A percentile compares a stretch with the other conserved stretches of the same genome.
Evolutionary conservation across 768 basidiomycete genomes (phyloP).

Genomic region (Lentinula boryana): DNA sequence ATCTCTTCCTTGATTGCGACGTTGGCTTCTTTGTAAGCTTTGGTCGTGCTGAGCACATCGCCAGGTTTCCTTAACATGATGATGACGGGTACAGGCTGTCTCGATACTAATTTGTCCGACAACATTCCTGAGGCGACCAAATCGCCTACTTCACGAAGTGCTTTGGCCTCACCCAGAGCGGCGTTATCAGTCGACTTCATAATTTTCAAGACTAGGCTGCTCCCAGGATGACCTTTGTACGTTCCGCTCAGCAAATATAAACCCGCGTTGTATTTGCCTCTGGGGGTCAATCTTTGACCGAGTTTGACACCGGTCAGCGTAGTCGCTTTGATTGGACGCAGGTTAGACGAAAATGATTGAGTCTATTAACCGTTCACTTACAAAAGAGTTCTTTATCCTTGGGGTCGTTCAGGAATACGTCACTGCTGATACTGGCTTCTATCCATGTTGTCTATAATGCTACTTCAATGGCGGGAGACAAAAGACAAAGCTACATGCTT

Average conservation of each 20-base stretch:
- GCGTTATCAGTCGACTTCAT: neutral
- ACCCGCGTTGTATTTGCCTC: neutral
- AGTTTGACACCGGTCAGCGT: neutral
- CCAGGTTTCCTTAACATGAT: neutral
- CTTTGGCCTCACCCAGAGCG: neutral
- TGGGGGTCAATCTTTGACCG: neutral
- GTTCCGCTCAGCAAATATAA: neutral
- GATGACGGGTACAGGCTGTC: neutral
- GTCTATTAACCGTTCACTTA: neutral
- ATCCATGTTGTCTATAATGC: neutral
- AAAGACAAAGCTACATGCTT: neutral
- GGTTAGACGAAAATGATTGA: neutral
- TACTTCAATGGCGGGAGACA: neutral
- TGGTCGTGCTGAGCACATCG: neutral
- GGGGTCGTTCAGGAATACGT: neutral
- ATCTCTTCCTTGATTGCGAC: neutral
- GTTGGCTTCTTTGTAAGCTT: neutral
- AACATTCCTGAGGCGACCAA: neutral
- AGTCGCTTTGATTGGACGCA: neutral
- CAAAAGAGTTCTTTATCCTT: neutral
- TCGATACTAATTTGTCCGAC: neutral
- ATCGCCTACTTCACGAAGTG: neutral
- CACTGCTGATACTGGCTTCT: neutral
- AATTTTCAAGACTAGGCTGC: neutral
- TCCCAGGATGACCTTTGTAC: neutral